phyloP scores from a whole-genome alignment of 108 stramenopile genomes.

The Conticribra guillardii region DNA sequence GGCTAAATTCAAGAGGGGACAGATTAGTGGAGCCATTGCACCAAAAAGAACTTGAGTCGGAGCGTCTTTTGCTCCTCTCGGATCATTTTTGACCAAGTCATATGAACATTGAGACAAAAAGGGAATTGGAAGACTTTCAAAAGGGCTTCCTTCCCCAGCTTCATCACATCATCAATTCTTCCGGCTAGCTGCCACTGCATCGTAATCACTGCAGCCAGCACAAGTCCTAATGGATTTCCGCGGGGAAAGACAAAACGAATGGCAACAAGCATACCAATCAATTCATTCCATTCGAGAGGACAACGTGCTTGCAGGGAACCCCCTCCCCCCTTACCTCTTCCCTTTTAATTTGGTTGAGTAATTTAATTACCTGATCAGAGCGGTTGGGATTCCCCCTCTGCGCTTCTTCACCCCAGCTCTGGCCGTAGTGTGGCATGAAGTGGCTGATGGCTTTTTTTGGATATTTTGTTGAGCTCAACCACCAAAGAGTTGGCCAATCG shows the following conservation, averaged over 20 bases:
- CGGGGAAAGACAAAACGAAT: neutral
- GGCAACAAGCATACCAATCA: neutral
- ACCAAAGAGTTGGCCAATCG: conserved; percentile 4
- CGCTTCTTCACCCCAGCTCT: conserved; percentile 1
- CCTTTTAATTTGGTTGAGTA: neutral
- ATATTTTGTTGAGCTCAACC: neutral
- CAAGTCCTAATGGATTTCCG: neutral
- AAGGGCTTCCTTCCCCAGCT: neutral
- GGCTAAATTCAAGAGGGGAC: conserved; percentile 8
- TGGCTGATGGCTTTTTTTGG: conserved; percentile 16
- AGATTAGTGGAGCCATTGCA: conserved; percentile 11
- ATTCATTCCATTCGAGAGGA: conserved; percentile 17
- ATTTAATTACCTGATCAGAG: neutral
- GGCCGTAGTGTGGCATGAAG: conserved; percentile 7
- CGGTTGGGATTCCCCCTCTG: conserved; percentile 13
- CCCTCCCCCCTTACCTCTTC: conserved; percentile 9
- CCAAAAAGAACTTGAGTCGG: conserved; percentile 15
- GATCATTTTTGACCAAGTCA: conserved; percentile 16
- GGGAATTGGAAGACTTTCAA: neutral
- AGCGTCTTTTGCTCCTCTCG: conserved; percentile 7
- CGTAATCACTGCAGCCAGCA: neutral
- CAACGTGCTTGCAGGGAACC: neutral
- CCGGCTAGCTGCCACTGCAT: conserved; percentile 12
- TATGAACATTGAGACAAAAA: conserved; percentile 4
- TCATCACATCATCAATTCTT: neutral